Conservation (phyloP, 2,329 filamentous ascomycete genomes). For the Xylaria sp. region DNA sequence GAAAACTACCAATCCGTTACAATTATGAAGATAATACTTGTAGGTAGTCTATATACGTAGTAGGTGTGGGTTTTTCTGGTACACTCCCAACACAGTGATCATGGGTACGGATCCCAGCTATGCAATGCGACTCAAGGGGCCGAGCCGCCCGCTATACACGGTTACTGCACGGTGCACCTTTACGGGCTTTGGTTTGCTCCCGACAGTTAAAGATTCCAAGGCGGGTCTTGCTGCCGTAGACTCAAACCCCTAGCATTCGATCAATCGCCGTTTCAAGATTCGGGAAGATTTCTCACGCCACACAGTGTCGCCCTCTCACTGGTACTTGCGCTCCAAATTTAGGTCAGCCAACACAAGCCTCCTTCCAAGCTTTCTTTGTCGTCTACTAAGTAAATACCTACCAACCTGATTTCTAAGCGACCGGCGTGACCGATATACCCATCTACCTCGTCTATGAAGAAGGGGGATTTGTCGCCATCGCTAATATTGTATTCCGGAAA, state of each 20-base stretch:
- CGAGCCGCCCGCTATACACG: constrained; percentile 25
- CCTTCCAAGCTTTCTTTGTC: neutral
- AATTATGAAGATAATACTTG: neutral
- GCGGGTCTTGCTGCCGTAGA: neutral
- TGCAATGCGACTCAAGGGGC: constrained; percentile 24
- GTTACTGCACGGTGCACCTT: neutral
- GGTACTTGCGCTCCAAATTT: constrained; percentile 23
- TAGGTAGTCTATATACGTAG: too few species aligned
- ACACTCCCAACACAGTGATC: neutral
- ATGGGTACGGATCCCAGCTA: neutral
- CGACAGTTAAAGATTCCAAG: constrained; percentile 7
- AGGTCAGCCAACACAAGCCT: constrained; percentile 13
- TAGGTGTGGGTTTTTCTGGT: neutral
- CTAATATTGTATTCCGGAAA: neutral
- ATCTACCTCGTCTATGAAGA: neutral
- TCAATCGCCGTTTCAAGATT: constrained; percentile 42
- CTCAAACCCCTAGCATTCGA: neutral
- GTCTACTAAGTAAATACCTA: neutral
- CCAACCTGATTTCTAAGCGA: constrained; percentile 19
- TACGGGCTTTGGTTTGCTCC: constrained; percentile 1
- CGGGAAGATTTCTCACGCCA: constrained; percentile 51
- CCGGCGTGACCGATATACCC: constrained; percentile 31
- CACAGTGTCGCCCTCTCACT: constrained; percentile 32
- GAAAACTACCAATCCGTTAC: neutral
- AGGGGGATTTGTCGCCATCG: neutral